phyloP scores from a whole-genome alignment of 345 rosid species.

The Erysimum cheiranthoides region DNA sequence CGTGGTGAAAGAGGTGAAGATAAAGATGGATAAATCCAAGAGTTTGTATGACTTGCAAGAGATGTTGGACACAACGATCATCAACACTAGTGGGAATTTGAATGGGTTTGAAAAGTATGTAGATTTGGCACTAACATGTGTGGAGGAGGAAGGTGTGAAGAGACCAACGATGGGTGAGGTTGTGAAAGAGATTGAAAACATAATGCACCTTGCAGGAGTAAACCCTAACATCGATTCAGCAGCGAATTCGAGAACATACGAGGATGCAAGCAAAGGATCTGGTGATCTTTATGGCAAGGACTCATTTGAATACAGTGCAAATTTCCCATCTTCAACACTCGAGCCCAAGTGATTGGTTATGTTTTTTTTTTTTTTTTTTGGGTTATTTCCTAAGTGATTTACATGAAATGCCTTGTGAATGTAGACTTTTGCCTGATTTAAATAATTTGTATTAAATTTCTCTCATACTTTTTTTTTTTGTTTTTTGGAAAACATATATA shows the following conservation, averaged over 20 bases:
- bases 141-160: background rate
- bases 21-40: background rate
- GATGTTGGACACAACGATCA: background rate
- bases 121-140: background rate
- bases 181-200: background rate
- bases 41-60: background rate
- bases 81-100: background rate
- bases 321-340: background rate
- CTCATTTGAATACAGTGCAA: background rate
- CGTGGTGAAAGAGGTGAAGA: background rate
- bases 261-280: background rate
- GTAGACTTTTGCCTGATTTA: background rate
- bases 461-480: no score
- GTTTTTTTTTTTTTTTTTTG: background rate
- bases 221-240: constrained; percentile 2
- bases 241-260: background rate
- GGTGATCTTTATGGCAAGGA: background rate
- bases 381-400: background rate
- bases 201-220: background rate
- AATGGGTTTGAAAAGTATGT: constrained; percentile 1
- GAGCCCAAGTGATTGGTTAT: background rate
- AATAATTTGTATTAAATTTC: background rate
- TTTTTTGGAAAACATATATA: no score
- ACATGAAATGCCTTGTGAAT: constrained; percentile 17
- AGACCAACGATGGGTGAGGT: constrained; percentile 5